These are phyloP conservation scores for Gossypium sturtianum DNA, from an alignment of 345 rosid genomes.

Conservation along the genomic window DNA sequence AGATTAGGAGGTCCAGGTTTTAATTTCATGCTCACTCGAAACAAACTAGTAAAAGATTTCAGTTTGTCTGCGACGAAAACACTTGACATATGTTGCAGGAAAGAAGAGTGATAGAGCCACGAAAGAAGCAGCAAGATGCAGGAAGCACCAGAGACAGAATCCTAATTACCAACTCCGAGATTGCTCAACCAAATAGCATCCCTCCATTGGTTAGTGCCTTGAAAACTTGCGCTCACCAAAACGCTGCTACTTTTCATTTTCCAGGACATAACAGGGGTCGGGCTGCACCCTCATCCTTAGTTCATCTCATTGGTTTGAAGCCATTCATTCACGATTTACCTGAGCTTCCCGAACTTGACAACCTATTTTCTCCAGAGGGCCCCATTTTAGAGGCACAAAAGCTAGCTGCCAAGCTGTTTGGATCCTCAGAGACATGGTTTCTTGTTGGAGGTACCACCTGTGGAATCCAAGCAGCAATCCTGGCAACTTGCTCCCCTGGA, in stretches of 20 bases:
- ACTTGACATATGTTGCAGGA: slow-evolving; percentile 17
- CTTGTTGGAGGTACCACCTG: slow-evolving; percentile 65
- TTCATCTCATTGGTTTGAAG: slow-evolving; percentile 39
- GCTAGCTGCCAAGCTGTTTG: slow-evolving; percentile 47
- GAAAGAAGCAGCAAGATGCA: slow-evolving; percentile 18
- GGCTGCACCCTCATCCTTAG: slow-evolving; percentile 48
- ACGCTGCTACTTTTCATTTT: slow-evolving; percentile 53
- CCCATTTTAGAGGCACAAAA: slow-evolving; percentile 60
- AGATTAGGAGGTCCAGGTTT: not conserved
- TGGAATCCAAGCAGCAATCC: slow-evolving; percentile 53
- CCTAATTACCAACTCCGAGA: slow-evolving; percentile 10
- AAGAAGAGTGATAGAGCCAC: slow-evolving; percentile 12
- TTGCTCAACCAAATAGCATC: not conserved
- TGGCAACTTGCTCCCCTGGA: slow-evolving; percentile 60
- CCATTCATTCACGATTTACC: slow-evolving; percentile 54
- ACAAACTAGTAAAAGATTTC: not conserved
- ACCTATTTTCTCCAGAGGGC: slow-evolving; percentile 49
- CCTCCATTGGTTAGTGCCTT: slow-evolving; percentile 51
- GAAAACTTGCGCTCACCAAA: slow-evolving; percentile 37
- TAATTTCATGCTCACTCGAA: not conserved
- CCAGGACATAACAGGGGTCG: slow-evolving; percentile 67
- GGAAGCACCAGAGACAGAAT: slow-evolving; percentile 9
- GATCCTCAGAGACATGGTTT: slow-evolving; percentile 58
- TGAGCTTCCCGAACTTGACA: slow-evolving; percentile 57
- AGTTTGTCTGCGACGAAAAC: not conserved